Conservation (phyloP, 176 grass and related monocot genomes). For the Hordeum vulgare region MorexV3_pseudomolecules_assembly NC_058521.1:610198240-610198739, state of each 20-base stretch:
- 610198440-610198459: neutral
- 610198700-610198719: too few species aligned
- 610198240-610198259: neutral
- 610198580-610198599: neutral
- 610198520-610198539: neutral
- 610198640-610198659: too few species aligned
- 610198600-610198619: neutral
- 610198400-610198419: neutral
- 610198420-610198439: neutral
- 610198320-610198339: neutral
- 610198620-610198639: too few species aligned
- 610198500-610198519: neutral
- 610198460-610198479: neutral
- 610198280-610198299: neutral
- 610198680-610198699: too few species aligned
- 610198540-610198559: neutral
- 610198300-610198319: neutral
- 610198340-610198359: neutral
- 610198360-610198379: neutral
- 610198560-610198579: neutral
- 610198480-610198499: neutral
- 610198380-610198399: neutral
- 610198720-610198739: too few species aligned
- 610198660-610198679: too few species aligned
- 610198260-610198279: neutral